These are phyloP conservation scores for Candida cerambycidarum DNA, from an alignment of 805 yeast genomes.

Conservation along the genomic window DNA sequence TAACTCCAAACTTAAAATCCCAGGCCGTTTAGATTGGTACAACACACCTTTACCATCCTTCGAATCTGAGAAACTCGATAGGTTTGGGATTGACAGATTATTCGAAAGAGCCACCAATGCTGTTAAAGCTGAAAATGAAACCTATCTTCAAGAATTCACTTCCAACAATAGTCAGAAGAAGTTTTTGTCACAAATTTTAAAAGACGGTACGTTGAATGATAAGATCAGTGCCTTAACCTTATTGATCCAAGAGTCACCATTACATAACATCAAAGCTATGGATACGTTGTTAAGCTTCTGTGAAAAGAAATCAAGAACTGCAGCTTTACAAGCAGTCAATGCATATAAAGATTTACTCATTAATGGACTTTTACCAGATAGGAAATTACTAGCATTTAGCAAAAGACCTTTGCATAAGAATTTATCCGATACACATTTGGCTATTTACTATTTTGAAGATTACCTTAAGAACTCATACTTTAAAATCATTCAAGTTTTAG, in stretches of 20 bases:
- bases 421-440: slow-evolving; percentile 50
- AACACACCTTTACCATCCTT: slow-evolving; percentile 42
- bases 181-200: slow-evolving; percentile 83
- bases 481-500: slow-evolving; percentile 72
- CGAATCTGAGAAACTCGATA: slow-evolving; percentile 39
- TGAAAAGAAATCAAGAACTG: slow-evolving; percentile 88
- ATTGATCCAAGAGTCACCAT: slow-evolving; percentile 90
- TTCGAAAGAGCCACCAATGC: slow-evolving; percentile 64
- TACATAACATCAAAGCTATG: slow-evolving; percentile 81
- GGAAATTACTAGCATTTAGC: slow-evolving; percentile 77
- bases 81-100: slow-evolving; percentile 60
- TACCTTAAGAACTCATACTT: slow-evolving; percentile 76
- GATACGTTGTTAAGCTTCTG: slow-evolving; percentile 77
- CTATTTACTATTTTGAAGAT: slow-evolving; percentile 85
- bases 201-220: slow-evolving; percentile 93
- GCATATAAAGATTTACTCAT: slow-evolving; percentile 87
- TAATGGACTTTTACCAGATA: slow-evolving; percentile 80
- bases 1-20: slow-evolving; percentile 56
- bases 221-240: slow-evolving; percentile 92
- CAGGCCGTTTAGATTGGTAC: slow-evolving; percentile 76
- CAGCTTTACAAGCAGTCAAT: slow-evolving; percentile 85
- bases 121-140: slow-evolving; percentile 67
- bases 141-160: slow-evolving; percentile 71
- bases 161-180: slow-evolving; percentile 78
- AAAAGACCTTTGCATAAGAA: slow-evolving; percentile 60